Percentiles rank a stretch among this genome's conserved stretches.
Evolutionary conservation across 495 filamentous ascomycete species (phyloP).

Genomic region (Penicillium lagena): DNA sequence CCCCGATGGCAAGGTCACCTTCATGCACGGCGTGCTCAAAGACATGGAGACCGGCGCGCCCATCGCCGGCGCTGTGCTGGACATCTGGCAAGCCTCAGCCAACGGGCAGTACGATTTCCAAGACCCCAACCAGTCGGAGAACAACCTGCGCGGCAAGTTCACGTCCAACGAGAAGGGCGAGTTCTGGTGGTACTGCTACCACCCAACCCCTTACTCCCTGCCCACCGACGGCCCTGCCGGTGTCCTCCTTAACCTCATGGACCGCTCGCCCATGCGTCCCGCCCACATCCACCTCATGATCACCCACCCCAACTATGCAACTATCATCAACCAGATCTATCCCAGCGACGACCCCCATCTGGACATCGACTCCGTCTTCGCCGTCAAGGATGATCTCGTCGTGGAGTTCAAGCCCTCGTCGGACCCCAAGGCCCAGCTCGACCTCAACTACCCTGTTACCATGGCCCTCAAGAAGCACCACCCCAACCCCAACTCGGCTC

Average conservation of each 20-base stretch:
- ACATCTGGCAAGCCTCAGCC: conserved; percentile 80
- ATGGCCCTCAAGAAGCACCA: conserved; percentile 44
- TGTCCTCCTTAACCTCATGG: conserved; percentile 61
- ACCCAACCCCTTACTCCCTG: conserved; percentile 74
- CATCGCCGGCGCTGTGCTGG: conserved; percentile 65
- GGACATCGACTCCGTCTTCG: conserved; percentile 58
- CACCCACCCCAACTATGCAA: conserved; percentile 41
- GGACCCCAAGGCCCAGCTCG: conserved; percentile 40
- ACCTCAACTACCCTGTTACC: conserved; percentile 39
- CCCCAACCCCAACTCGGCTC: conserved; percentile 41
- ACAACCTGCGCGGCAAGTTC: conserved; percentile 84
- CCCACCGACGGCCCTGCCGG: conserved; percentile 71
- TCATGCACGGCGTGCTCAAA: conserved; percentile 69
- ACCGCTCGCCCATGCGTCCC: conserved; percentile 54
- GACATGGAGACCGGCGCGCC: conserved; percentile 69
- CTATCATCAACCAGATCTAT: conserved; percentile 60
- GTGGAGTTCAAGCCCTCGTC: conserved; percentile 55
- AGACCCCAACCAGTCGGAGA: conserved; percentile 69
- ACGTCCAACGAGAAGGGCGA: conserved; percentile 66
- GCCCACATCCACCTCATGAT: conserved; percentile 47
- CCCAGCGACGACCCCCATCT: conserved; percentile 55
- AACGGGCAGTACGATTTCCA: conserved; percentile 91
- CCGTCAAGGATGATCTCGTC: conserved; percentile 59
- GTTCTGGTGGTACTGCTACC: conserved; percentile 77
- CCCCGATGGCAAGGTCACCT: conserved; percentile 55